Percentiles rank a stretch among this genome's conserved stretches.
Conservation (phyloP, 2,329 filamentous ascomycete species). For the Cadophora sp. region DNA sequence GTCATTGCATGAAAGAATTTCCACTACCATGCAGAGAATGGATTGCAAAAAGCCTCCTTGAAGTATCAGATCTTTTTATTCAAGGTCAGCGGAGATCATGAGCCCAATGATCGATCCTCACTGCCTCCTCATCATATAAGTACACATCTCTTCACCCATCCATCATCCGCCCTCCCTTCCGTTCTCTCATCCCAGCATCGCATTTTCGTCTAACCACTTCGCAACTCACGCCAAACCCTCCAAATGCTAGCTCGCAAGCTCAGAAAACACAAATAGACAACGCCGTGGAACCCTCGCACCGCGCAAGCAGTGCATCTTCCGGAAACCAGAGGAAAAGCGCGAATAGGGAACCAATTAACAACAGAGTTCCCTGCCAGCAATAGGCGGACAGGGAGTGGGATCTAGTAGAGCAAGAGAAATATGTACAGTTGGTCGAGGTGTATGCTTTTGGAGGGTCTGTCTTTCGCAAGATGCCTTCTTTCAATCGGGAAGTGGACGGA, state of each 20-base stretch:
- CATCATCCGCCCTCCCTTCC: not conserved
- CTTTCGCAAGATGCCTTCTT: slow-evolving; percentile 11
- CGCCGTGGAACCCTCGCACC: slow-evolving; percentile 13
- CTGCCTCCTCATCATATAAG: slow-evolving; percentile 20
- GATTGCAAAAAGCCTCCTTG: no score
- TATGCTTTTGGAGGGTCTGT: not conserved
- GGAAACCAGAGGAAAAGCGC: slow-evolving; percentile 8
- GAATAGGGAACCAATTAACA: slow-evolving; percentile 12
- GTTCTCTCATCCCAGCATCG: not conserved
- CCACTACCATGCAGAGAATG: no score
- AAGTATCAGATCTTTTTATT: slow-evolving; percentile 16
- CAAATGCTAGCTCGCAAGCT: slow-evolving; percentile 12
- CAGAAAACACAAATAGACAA: slow-evolving; percentile 10
- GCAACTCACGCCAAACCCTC: not conserved
- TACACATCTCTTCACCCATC: slow-evolving; percentile 12
- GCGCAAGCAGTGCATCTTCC: slow-evolving; percentile 5
- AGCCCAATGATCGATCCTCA: not conserved
- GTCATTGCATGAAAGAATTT: no score
- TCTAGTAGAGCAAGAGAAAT: slow-evolving; percentile 10
- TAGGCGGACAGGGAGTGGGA: slow-evolving; percentile 1
- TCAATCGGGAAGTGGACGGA: not conserved
- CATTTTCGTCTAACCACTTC: slow-evolving; percentile 3
- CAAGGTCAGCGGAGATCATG: slow-evolving; percentile 6
- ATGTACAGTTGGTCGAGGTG: slow-evolving; percentile 12
- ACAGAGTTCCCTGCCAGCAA: slow-evolving; percentile 11